Conservation (phyloP, 2,329 filamentous ascomycete species). For the Botrytis hyacinthi region DNA sequence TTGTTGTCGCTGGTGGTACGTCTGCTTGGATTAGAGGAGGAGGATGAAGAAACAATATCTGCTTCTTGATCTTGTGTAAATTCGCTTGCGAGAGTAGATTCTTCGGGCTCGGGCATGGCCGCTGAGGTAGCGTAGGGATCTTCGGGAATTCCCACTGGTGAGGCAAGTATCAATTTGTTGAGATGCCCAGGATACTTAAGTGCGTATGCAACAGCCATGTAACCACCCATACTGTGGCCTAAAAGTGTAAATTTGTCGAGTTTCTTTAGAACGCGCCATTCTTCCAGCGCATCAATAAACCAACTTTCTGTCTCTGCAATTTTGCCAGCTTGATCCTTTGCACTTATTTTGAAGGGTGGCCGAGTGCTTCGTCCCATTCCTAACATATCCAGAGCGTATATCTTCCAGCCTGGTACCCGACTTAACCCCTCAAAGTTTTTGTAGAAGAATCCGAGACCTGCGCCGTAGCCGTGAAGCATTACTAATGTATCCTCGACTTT, state of each 20-base stretch:
- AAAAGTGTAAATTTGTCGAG: slow-evolving; percentile 92
- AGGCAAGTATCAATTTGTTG: slow-evolving; percentile 94
- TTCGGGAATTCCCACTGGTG: slow-evolving; percentile 90
- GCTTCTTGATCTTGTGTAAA: slow-evolving; percentile 71
- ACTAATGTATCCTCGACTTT: slow-evolving; percentile 81
- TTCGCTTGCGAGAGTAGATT: slow-evolving; percentile 73
- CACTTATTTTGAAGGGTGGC: slow-evolving; percentile 78
- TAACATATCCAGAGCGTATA: slow-evolving; percentile 92
- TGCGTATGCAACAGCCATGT: slow-evolving; percentile 91
- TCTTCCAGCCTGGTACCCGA: slow-evolving; percentile 74
- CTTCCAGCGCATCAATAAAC: slow-evolving; percentile 95
- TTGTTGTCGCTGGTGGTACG: slow-evolving; percentile 43
- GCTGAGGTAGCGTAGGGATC: slow-evolving; percentile 86
- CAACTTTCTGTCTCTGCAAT: slow-evolving; percentile 88
- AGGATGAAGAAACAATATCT: slow-evolving; percentile 44
- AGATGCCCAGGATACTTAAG: slow-evolving; percentile 92
- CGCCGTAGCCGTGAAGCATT: slow-evolving; percentile 95
- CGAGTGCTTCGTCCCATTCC: slow-evolving; percentile 90
- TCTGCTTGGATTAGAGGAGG: slow-evolving; percentile 36
- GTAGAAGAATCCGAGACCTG: slow-evolving; percentile 96
- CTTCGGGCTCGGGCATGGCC: slow-evolving; percentile 72
- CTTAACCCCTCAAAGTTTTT: slow-evolving; percentile 92
- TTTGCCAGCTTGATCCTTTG: slow-evolving; percentile 76
- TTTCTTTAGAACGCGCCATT: slow-evolving; percentile 86
- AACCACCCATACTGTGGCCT: slow-evolving; percentile 90